Conservation (phyloP, 2,329 filamentous ascomycete species). For the Chaetomiaceae sp. region DNA sequence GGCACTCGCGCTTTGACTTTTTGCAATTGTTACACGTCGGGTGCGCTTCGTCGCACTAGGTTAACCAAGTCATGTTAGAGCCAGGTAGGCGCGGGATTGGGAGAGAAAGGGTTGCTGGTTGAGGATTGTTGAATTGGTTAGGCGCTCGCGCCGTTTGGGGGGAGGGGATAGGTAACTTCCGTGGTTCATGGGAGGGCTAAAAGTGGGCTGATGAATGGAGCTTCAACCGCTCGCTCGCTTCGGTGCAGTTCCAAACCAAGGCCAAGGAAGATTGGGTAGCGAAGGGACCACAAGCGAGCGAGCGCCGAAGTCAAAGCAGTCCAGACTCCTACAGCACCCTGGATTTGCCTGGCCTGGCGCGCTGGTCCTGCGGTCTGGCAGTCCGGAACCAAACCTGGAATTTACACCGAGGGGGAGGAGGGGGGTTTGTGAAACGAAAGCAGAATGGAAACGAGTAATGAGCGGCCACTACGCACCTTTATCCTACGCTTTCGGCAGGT, state of each 20-base stretch:
- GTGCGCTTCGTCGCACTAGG: slow-evolving; percentile 90
- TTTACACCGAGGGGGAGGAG: neutral
- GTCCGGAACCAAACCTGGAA: neutral
- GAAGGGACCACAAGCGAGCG: slow-evolving; percentile 37
- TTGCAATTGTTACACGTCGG: slow-evolving; percentile 87
- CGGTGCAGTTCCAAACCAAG: slow-evolving; percentile 29
- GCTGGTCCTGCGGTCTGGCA: neutral
- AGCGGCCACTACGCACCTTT: slow-evolving; percentile 47
- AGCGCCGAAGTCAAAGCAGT: no score
- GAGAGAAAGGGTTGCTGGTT: neutral
- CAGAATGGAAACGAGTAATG: slow-evolving; percentile 20
- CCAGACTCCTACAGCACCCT: no score
- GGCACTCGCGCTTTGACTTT: slow-evolving; percentile 81
- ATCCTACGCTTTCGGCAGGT: slow-evolving; percentile 59
- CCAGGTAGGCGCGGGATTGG: no score
- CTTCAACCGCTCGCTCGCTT: slow-evolving; percentile 30
- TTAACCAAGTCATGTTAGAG: neutral
- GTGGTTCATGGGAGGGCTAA: neutral
- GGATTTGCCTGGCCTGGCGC: no score
- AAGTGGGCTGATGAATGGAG: neutral
- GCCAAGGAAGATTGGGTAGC: slow-evolving; percentile 14
- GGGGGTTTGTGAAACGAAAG: no score
- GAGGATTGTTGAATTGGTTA: neutral
- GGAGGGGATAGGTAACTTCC: no score
- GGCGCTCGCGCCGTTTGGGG: no score